phyloP scores from a whole-genome alignment of 257 asterid genomes.

The Ajuga chamaepitys region DNA sequence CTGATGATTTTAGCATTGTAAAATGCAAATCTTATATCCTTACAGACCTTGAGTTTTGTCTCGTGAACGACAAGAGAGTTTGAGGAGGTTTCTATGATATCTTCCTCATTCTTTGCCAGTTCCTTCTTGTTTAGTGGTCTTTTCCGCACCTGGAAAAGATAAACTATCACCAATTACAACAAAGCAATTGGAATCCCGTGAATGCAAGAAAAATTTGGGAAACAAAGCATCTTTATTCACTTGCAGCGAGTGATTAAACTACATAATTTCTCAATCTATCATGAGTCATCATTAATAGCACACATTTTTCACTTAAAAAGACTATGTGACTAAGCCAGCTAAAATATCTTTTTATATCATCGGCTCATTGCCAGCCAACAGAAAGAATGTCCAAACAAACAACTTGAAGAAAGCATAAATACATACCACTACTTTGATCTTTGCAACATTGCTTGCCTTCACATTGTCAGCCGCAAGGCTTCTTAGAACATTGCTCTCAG shows the following conservation, averaged over 20 bases:
- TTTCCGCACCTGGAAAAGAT: conserved; percentile 69
- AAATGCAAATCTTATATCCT: neutral
- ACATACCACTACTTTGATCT: conserved; percentile 93
- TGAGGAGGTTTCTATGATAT: conserved; percentile 69
- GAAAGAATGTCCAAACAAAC: neutral
- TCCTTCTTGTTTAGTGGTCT: conserved; percentile 88
- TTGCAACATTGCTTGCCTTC: conserved; percentile 85
- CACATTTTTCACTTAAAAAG: neutral
- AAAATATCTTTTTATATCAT: too few species aligned
- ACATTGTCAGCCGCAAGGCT: conserved; percentile 72
- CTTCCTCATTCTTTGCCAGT: conserved; percentile 82
- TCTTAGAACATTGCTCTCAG: conserved; percentile 60
- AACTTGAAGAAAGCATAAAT: conserved; percentile 6
- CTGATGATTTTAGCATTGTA: neutral
- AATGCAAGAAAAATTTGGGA: neutral
- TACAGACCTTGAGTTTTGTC: conserved; percentile 77
- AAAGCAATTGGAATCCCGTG: neutral
- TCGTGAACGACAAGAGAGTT: conserved; percentile 75
- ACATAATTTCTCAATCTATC: neutral
- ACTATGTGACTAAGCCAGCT: neutral
- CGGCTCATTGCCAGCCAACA: neutral
- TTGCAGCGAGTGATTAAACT: neutral
- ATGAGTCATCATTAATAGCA: neutral
- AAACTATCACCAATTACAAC: conserved; percentile 5
- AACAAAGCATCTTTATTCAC: neutral